Evolutionary conservation across 2,329 filamentous ascomycete genomes (phyloP), one percentile per base, ranked within the genome.

Genomic region (Ophiostoma tasmaniense): DNA sequence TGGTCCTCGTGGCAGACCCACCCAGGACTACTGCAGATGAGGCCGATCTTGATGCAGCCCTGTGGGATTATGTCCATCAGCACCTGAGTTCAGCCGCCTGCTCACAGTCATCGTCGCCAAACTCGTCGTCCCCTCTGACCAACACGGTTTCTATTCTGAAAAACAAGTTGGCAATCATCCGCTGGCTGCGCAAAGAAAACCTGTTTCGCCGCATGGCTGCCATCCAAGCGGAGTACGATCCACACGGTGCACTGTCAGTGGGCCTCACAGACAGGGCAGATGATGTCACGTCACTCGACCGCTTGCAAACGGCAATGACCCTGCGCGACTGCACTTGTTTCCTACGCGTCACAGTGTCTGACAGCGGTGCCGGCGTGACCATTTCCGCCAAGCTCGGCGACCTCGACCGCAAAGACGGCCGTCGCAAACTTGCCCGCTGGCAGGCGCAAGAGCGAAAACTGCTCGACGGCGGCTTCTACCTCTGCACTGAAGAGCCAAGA

Each of bases 321-420:
- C 77, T 95, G 72, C 82, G 91, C 66, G 91, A 95, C 79, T 93
- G 91, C 76, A 91, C 90, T 3, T 85, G 91, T 73, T 93, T 89
- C 75, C 80, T 92, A 55, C 85, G 86, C 74, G 83, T 92, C 69
- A 71, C 68, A 5, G 11, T 67, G 3, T 25, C 76, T 1, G 76
- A 87, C 4, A 81, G 84, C 70, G 81, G 85, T 45, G 85, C 88
- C 67, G 35, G 28, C 3, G 71, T 73, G 7, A 75, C 76, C 1
- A 77, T 87, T 7, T 81, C 85, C 68, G 82, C 86, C 61, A 86
- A 89, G 68, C 82, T 95, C 11, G 90, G 89, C 1, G 91, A 95
- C 75, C 82, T 94, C 61, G 91, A 95, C 78, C 84, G 90, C 74
- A 95, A 95, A 80, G 89, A 88, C 69, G 83, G 85, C 10, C 79